Conservation (phyloP, 1,139 yeast species). For the Sugiyamaella japonica region DNA sequence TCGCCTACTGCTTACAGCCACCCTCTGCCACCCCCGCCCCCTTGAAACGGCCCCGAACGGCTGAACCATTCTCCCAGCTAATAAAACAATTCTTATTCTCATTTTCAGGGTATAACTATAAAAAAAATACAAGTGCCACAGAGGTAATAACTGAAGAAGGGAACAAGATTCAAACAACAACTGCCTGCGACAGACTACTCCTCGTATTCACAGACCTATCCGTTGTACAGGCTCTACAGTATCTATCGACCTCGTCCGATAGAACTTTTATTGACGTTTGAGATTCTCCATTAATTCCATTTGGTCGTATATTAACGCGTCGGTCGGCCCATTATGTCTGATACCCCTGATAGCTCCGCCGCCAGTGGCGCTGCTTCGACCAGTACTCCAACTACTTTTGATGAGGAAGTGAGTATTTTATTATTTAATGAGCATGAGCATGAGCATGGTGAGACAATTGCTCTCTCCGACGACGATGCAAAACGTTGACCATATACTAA, state of each 20-base stretch:
- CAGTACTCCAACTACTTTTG: not conserved
- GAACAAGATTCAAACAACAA: not conserved
- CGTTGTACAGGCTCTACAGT: not conserved
- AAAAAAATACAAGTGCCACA: not conserved
- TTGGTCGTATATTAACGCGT: not conserved
- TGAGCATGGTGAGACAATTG: not conserved
- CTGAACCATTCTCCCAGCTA: not conserved
- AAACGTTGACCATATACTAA: not conserved
- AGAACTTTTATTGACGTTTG: not conserved
- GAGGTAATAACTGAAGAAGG: not conserved
- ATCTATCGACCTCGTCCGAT: no score
- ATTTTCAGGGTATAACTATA: not conserved
- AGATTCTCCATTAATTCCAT: not conserved
- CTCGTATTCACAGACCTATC: not conserved
- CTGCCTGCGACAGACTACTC: not conserved
- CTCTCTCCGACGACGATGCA: not conserved
- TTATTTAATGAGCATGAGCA: not conserved
- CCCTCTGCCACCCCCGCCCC: not conserved
- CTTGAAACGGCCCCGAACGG: not conserved
- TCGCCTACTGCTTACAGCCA: no score
- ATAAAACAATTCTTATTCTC: not conserved
- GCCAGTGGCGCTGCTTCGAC: not conserved
- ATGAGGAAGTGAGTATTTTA: slow-evolving; percentile 3
- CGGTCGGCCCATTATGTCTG: not conserved
- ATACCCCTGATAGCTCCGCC: not conserved